These are phyloP conservation scores for Fusarium virguliforme DNA, from an alignment of 2,329 filamentous ascomycete genomes.

Conservation along the genomic window DNA sequence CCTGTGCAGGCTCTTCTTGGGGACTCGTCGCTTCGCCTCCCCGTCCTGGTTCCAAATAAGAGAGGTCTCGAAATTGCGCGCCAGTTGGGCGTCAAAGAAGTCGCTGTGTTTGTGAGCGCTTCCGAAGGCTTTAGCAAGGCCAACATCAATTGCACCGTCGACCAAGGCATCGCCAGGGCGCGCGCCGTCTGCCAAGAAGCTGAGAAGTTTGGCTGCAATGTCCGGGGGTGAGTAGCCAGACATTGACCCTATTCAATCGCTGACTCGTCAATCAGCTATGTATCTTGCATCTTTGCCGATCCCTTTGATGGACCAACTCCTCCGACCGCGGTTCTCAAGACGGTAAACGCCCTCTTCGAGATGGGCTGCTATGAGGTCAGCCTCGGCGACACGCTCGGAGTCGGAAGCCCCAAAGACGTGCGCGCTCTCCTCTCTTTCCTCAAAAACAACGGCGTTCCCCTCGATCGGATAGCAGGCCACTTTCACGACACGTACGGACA, in stretches of 20 bases:
- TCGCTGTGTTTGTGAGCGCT: slow-evolving; percentile 72
- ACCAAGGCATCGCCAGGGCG: slow-evolving; percentile 67
- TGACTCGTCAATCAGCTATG: not conserved
- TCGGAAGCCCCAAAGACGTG: slow-evolving; percentile 63
- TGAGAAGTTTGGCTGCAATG: not conserved
- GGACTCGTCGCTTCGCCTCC: slow-evolving; percentile 2
- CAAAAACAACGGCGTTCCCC: not conserved
- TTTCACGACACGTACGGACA: slow-evolving; percentile 12
- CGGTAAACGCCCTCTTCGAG: slow-evolving; percentile 66
- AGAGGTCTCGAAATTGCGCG: slow-evolving; percentile 59
- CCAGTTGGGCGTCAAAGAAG: slow-evolving; percentile 42
- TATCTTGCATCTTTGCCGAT: slow-evolving; percentile 11
- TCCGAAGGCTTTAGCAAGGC: slow-evolving; percentile 71
- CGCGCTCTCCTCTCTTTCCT: slow-evolving; percentile 62
- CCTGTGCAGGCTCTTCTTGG: not conserved
- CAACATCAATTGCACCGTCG: slow-evolving; percentile 73
- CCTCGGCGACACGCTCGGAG: slow-evolving; percentile 77
- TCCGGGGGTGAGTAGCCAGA: slow-evolving; percentile 1
- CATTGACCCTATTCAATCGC: not conserved
- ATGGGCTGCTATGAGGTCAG: slow-evolving; percentile 78
- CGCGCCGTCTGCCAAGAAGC: not conserved
- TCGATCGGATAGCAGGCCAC: slow-evolving; percentile 8
- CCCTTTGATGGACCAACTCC: slow-evolving; percentile 5
- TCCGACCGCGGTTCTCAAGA: slow-evolving; percentile 44
- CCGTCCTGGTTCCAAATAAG: not conserved